Base-by-base conservation (phyloP, 2,329 filamentous ascomycete species). In the Cryphonectria nitschkei region DNA sequence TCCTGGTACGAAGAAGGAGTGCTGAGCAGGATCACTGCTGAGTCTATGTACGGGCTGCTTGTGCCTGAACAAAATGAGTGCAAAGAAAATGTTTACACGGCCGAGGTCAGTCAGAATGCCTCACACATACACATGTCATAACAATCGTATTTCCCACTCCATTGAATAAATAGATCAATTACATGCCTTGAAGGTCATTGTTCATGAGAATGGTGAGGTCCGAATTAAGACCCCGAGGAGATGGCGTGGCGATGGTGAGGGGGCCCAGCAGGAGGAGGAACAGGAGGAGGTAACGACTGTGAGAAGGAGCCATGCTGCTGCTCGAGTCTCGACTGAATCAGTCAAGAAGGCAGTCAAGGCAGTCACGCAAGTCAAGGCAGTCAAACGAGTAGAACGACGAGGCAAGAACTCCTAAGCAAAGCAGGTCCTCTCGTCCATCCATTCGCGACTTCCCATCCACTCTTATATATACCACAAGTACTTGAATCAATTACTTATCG, bases 121-220 rank as follows among this genome's bases (percentile, higher is more conserved):
- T 50, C 46, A 22, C 1, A 50, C 46, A 50, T 9, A 37, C 37
- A 39, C 37, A 13, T 9, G 9, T 9, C 0, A 50, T 19, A 50
- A 43, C 13, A 43, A 19, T 43, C 13, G 2, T 43, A 14, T 19
- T 16, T 14, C 13, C 41, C 13, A 43, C 19, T 0, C 43, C 19
- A 22, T 26, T 16, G 7, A 19, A 46, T 7, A 46, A 4, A 19
- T 29, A 29, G n/a, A n/a, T n/a, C n/a, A 34, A 46, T 8, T 8
- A 50, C 74, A 54, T 73, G 80, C 81, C 82, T 76, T 79, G 77
- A 46, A 84, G 79, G 66, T 84, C 81, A 75, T 83, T 84, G 71
- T 82, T 78, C 61, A 81, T 76, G 37, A 83, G 70, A 37, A 84
- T 76, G 7, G 79, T 81, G 58, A 83, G 73, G 41, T 80, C 80